Percentiles rank a stretch among this genome's conserved stretches.
Conservation (phyloP, 805 yeast species). For the Maudiozyma saulgeensis region DNA sequence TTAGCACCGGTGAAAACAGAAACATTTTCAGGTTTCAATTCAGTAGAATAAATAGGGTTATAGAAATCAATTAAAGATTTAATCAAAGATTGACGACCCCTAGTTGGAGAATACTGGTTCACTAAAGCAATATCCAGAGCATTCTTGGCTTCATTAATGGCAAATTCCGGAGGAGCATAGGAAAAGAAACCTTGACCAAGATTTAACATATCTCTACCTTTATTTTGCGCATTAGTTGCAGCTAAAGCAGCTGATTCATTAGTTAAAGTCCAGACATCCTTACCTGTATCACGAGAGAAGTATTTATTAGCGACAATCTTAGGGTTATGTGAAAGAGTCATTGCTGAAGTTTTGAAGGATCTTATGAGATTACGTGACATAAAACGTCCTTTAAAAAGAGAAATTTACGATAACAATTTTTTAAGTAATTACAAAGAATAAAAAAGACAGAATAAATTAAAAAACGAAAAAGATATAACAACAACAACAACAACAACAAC, state of each 20-base stretch:
- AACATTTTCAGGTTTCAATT: constrained; percentile 36
- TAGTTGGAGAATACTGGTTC: constrained; percentile 89
- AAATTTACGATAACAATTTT: neutral
- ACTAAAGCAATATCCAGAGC: constrained; percentile 65
- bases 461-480: too few species aligned
- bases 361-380: constrained; percentile 8
- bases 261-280: constrained; percentile 92
- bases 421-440: neutral
- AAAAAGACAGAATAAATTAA: neutral
- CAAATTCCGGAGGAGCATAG: constrained; percentile 92
- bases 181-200: constrained; percentile 97
- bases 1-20: constrained; percentile 94
- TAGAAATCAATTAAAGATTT: constrained; percentile 64
- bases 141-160: constrained; percentile 66
- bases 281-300: constrained; percentile 53
- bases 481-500: too few species aligned
- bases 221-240: constrained; percentile 37
- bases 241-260: constrained; percentile 92
- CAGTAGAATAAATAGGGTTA: constrained; percentile 51
- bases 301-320: constrained; percentile 32
- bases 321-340: constrained; percentile 2
- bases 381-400: neutral
- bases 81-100: constrained; percentile 72
- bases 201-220: constrained; percentile 73
- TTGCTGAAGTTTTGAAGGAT: constrained; percentile 6